These are phyloP conservation scores for Astragalus membranaceus DNA, from an alignment of 306 rosid species.

Conservation along the genomic window DNA sequence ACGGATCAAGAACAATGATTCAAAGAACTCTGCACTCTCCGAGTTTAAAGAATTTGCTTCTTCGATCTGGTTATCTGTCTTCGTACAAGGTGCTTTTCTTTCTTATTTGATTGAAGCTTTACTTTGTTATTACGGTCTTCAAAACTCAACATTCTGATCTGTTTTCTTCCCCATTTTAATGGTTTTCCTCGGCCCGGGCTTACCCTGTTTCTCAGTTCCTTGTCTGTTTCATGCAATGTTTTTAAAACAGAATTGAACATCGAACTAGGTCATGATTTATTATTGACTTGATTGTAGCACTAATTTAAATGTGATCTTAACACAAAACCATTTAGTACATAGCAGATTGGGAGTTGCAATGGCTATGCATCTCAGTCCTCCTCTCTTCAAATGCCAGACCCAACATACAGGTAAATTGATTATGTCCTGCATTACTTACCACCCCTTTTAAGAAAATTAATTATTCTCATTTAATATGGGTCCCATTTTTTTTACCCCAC, in stretches of 20 bases:
- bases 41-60: slow-evolving; percentile 21
- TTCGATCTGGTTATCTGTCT: background rate
- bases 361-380: slow-evolving; percentile 25
- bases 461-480: too few species aligned
- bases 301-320: background rate
- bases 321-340: background rate
- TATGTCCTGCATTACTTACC: background rate
- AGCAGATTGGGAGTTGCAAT: slow-evolving; percentile 17
- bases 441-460: too few species aligned
- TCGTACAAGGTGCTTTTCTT: slow-evolving; percentile 33
- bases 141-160: too few species aligned
- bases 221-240: too few species aligned
- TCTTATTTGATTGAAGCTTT: background rate
- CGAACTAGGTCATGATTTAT: too few species aligned
- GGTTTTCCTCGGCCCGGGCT: too few species aligned
- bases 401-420: slow-evolving; percentile 6
- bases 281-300: background rate
- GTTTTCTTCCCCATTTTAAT: too few species aligned
- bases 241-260: too few species aligned
- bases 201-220: too few species aligned
- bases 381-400: slow-evolving; percentile 1
- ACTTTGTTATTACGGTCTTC: too few species aligned
- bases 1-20: slow-evolving; percentile 33
- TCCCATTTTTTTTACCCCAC: too few species aligned
- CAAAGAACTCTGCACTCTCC: background rate